Evolutionary conservation across 2,329 filamentous ascomycete species (phyloP), one percentile per base, ranked within the genome.

Genomic region (Colletotrichum kahawae): DNA sequence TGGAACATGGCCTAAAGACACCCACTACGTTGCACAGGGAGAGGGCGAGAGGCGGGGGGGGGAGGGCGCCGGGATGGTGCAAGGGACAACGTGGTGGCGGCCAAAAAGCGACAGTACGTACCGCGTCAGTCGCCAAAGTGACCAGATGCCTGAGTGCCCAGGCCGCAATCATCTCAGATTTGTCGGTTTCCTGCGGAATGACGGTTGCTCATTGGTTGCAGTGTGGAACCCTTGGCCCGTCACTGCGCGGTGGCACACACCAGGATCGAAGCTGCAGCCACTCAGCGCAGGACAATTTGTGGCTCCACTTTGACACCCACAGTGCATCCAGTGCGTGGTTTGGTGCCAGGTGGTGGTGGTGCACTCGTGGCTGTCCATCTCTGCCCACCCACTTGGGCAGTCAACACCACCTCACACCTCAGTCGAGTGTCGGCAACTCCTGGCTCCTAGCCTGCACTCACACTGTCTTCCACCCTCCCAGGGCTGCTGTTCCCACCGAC

Each of bases 31-130:
- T 74, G 67, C 60, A 27, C 60, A 63, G 60, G 31, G 64, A 59
- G 21, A 31, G 24, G 31, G 21, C 33, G 33, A 16, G 59, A 43
- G 27, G 38, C 43, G 24, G 24, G 29, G 57, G 57, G 27, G 33
- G 21, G n/a, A 38, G 64, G 43, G 54, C 24, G 21, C 21, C 54
- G 34, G 29, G 27, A 33, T 29, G 63, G 67, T 65, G 71, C 48
- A 71, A 66, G 71, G 51, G 60, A 74, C 34, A 65, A 65, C 66
- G 59, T 74, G 54, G 60, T 74, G 67, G 31, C 68, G 67, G 54
- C 31, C 36, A 21, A 38, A 65, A 48, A 38, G 60, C 24, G 34
- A 33, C 13, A 31, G 21, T 43, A 38, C 29, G 57, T 60, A 34
- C 57, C 57, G 29, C 24, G 18, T 60, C 18, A 33, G 7, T 34